Evolutionary conservation across 169 alveolate genomes (phyloP).

Genomic region (Plasmodium knowlesi): DNA sequence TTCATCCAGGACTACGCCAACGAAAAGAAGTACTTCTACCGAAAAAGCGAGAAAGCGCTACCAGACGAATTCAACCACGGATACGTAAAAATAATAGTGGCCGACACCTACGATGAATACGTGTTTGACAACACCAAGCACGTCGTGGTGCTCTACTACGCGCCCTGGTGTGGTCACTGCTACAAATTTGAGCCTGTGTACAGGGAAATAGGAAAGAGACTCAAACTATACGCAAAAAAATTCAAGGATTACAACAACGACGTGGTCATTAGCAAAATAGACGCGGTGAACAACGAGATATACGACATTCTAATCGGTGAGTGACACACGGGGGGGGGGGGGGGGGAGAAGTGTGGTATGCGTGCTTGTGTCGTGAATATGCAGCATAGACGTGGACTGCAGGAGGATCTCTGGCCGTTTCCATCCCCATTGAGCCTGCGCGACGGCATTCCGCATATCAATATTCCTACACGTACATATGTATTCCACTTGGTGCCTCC

Average conservation of each 20-base stretch:
- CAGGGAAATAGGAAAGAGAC: slow-evolving; percentile 78
- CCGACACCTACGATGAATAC: slow-evolving; percentile 88
- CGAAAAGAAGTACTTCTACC: slow-evolving; percentile 50
- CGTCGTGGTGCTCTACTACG: slow-evolving; percentile 92
- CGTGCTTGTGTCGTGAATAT: background rate
- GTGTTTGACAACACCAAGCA: slow-evolving; percentile 81
- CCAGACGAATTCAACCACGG: slow-evolving; percentile 73
- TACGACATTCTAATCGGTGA: slow-evolving; percentile 49
- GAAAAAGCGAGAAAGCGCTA: slow-evolving; percentile 58
- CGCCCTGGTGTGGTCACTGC: slow-evolving; percentile 97
- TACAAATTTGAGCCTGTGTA: slow-evolving; percentile 94
- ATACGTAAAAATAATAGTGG: slow-evolving; percentile 75
- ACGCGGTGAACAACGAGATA: slow-evolving; percentile 69
- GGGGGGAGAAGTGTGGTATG: background rate
- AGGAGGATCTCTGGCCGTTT: background rate
- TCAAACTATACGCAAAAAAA: slow-evolving; percentile 27
- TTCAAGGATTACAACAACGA: slow-evolving; percentile 43
- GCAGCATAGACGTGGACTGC: background rate
- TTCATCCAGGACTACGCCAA: slow-evolving; percentile 18
- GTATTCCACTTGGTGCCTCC: background rate
- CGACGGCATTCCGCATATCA: background rate
- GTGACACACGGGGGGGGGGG: background rate
- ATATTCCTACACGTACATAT: background rate
- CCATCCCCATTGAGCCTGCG: background rate
- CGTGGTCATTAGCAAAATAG: slow-evolving; percentile 61